These are phyloP conservation scores for Helotiales sp. DNA, from an alignment of 2,329 filamentous ascomycete species.

Conservation along the genomic window DNA sequence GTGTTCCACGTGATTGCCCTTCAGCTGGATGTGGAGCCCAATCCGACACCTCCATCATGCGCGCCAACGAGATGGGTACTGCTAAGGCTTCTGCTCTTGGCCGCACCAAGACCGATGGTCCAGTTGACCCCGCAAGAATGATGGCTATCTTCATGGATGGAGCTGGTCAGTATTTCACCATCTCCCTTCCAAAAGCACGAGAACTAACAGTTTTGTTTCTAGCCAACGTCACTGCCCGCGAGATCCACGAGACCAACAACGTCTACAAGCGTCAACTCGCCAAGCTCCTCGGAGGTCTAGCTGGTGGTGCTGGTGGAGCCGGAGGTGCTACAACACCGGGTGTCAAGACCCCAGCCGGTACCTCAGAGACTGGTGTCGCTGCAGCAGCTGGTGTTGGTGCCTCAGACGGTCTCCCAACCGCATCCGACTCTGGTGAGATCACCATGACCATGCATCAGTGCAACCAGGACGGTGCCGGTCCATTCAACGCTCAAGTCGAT, in stretches of 20 bases:
- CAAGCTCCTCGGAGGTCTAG: constrained; percentile 17
- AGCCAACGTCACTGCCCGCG: constrained; percentile 62
- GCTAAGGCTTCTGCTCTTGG: constrained; percentile 64
- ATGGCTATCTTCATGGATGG: constrained; percentile 64
- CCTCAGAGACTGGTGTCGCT: constrained; percentile 58
- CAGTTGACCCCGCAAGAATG: constrained; percentile 61
- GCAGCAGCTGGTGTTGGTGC: constrained; percentile 61
- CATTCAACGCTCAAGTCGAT: constrained; percentile 64
- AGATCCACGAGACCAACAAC: constrained; percentile 73
- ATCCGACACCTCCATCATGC: constrained; percentile 73
- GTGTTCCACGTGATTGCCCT: constrained; percentile 70
- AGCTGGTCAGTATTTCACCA: constrained; percentile 44
- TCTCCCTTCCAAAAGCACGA: background rate
- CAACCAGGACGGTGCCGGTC: constrained; percentile 73
- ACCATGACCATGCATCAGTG: constrained; percentile 71
- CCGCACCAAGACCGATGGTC: constrained; percentile 63
- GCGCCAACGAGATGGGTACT: constrained; percentile 60
- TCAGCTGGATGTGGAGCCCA: constrained; percentile 65
- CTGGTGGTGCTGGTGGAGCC: background rate
- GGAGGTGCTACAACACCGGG: constrained; percentile 45
- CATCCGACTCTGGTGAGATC: constrained; percentile 62
- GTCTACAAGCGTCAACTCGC: constrained; percentile 47
- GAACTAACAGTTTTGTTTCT: background rate
- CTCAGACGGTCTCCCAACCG: constrained; percentile 59
- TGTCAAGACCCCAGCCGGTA: constrained; percentile 52